Conservation (phyloP, 345 rosid genomes). For the Lepidium aucheri region DNA sequence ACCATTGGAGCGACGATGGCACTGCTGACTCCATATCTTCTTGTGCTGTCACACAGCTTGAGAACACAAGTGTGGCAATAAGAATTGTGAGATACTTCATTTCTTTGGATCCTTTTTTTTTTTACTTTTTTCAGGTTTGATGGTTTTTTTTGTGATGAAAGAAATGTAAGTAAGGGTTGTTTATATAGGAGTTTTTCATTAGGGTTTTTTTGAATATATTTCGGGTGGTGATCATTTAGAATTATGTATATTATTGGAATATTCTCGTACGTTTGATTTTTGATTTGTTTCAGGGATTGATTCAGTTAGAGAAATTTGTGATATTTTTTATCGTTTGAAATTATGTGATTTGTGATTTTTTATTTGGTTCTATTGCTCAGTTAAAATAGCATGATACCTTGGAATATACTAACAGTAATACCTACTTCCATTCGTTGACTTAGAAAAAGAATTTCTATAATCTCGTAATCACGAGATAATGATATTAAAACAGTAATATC, state of each 20-base stretch:
- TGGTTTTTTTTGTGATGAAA: background rate
- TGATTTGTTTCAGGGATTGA: too few relatives aligned
- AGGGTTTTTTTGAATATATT: background rate
- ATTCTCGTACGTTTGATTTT: background rate
- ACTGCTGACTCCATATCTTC: background rate
- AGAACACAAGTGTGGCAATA: constrained; percentile 1
- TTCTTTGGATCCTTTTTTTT: too few relatives aligned
- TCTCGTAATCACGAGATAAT: background rate
- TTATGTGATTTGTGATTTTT: too few relatives aligned
- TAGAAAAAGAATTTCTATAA: background rate
- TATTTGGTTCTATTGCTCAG: too few relatives aligned
- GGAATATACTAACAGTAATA: background rate
- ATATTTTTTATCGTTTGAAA: too few relatives aligned
- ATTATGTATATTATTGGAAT: background rate
- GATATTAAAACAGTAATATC: background rate
- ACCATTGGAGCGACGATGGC: constrained; percentile 9
- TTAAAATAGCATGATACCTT: too few relatives aligned
- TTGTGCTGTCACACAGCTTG: constrained; percentile 3
- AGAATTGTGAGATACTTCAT: constrained; percentile 11
- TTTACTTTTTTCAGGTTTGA: too few relatives aligned
- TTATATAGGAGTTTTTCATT: constrained; percentile 7
- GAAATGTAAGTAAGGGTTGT: background rate
- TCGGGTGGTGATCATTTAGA: background rate
- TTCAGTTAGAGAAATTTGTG: too few relatives aligned
- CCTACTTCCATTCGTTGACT: background rate